phyloP scores from a whole-genome alignment of 768 basidiomycete species.

The Tylopilus subfusipes region DNA sequence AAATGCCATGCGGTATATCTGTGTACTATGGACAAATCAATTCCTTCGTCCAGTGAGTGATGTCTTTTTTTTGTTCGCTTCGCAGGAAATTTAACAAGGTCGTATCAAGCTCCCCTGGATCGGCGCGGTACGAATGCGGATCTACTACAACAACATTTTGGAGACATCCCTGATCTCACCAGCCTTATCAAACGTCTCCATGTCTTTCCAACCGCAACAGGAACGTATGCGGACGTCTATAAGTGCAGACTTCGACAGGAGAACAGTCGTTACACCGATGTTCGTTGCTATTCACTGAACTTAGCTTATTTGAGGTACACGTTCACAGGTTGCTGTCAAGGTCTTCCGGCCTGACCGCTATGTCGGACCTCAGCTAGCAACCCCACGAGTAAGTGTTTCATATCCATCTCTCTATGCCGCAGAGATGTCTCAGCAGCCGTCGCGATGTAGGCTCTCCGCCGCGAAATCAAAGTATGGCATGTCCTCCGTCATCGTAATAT shows the following conservation, averaged over 20 bases:
- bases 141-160: not conserved
- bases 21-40: not conserved
- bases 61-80: not conserved
- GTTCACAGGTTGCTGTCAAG: not conserved
- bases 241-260: constrained; percentile 1
- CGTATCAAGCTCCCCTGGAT: not conserved
- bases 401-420: too few relatives aligned
- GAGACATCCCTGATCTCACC: not conserved
- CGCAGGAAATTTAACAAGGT: not conserved
- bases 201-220: not conserved
- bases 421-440: not conserved
- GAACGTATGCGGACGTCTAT: not conserved
- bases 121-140: not conserved
- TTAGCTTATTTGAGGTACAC: not conserved
- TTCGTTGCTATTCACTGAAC: not conserved
- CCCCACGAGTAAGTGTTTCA: not conserved
- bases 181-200: not conserved
- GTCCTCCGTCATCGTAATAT: constrained; percentile 1
- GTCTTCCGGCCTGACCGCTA: not conserved
- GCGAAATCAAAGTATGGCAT: constrained; percentile 4
- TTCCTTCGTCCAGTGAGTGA: not conserved
- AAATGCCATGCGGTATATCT: not conserved
- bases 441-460: not conserved
- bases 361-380: not conserved
- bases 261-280: not conserved